Evolutionary conservation across 2,329 filamentous ascomycete species (phyloP).

Genomic region (Dothideomycetes sp.): DNA sequence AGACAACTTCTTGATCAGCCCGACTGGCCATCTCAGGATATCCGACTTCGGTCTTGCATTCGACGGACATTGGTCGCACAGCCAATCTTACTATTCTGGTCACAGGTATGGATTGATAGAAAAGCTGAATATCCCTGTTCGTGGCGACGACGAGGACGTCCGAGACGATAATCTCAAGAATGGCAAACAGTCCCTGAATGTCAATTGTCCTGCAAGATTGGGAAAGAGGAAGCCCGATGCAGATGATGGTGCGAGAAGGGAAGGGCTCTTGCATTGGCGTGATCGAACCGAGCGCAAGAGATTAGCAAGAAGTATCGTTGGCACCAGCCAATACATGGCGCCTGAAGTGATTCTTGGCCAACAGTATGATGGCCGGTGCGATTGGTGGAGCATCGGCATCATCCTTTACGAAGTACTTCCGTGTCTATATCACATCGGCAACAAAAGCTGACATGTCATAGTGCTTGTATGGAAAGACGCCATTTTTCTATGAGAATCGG

Average conservation of each 20-base stretch:
- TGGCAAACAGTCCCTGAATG: not conserved
- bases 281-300: constrained; percentile 47
- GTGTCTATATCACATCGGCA: not conserved
- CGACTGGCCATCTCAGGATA: constrained; percentile 84
- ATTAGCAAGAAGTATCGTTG: constrained; percentile 76
- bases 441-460: constrained; percentile 17
- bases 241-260: constrained; percentile 10
- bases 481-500: constrained; percentile 73
- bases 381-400: constrained; percentile 94
- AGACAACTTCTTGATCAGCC: constrained; percentile 88
- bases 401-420: constrained; percentile 67
- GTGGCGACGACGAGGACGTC: constrained; percentile 63
- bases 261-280: constrained; percentile 29
- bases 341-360: constrained; percentile 80
- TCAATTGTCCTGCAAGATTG: constrained; percentile 7
- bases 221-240: constrained; percentile 12
- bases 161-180: constrained; percentile 33
- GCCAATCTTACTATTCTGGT: constrained; percentile 74
- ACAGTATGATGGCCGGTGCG: constrained; percentile 81
- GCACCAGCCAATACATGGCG: constrained; percentile 97
- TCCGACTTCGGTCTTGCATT: constrained; percentile 95
- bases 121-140: constrained; percentile 62
- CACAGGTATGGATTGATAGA: constrained; percentile 69
- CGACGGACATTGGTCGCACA: constrained; percentile 89
- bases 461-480: constrained; percentile 85